Evolutionary conservation across 225 moss, liverwort and hornwort genomes (phyloP).

Genomic region (Polytrichum formosum): DNA sequence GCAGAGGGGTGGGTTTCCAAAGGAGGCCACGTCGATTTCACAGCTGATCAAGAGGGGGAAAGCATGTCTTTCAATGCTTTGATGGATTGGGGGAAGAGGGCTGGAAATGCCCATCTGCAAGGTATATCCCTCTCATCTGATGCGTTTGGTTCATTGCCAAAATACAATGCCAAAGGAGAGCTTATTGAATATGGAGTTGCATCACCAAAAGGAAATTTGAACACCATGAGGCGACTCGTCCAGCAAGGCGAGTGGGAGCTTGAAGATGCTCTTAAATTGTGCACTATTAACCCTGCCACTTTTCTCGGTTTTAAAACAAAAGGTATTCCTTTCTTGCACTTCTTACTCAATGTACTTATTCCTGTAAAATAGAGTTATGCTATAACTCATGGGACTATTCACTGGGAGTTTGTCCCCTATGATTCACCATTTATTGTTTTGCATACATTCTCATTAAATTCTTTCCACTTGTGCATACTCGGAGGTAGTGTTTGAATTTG

Average conservation of each 20-base stretch:
- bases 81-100: slow-evolving; percentile 56
- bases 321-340: slow-evolving; percentile 30
- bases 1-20: slow-evolving; percentile 72
- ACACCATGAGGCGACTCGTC: slow-evolving; percentile 71
- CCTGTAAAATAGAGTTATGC: too few species aligned
- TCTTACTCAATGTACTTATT: too few species aligned
- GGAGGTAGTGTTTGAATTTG: too few species aligned
- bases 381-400: too few species aligned
- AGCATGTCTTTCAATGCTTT: slow-evolving; percentile 44
- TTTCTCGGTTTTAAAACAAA: slow-evolving; percentile 63
- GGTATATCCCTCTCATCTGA: slow-evolving; percentile 77
- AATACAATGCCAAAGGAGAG: slow-evolving; percentile 52
- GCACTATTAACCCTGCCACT: slow-evolving; percentile 73
- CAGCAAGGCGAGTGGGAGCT: slow-evolving; percentile 66
- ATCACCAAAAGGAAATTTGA: slow-evolving; percentile 68
- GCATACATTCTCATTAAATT: too few species aligned
- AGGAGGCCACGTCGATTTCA: slow-evolving; percentile 83
- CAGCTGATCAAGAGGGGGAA: slow-evolving; percentile 70
- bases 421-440: too few species aligned
- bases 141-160: slow-evolving; percentile 89
- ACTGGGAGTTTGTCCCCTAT: too few species aligned
- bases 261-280: slow-evolving; percentile 66
- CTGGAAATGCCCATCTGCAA: slow-evolving; percentile 38
- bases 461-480: too few species aligned
- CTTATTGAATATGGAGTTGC: slow-evolving; percentile 69